A percentile compares a stretch with the other conserved stretches of the same genome.
Conservation (phyloP, 2,329 filamentous ascomycete species). For the Botryosphaeria dothidea region DNA sequence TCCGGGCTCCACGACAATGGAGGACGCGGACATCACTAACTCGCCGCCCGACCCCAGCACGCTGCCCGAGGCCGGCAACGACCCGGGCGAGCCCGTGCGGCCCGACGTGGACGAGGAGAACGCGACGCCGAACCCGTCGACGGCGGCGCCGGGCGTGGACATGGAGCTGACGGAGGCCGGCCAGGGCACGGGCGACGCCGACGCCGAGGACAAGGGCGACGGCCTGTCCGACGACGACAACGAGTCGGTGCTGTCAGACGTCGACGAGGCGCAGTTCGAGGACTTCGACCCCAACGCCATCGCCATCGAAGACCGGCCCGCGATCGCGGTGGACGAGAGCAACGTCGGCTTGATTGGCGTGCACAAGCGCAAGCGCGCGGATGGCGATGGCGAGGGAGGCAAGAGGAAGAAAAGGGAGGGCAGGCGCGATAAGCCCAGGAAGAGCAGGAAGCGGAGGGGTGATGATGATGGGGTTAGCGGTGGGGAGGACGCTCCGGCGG, state of each 20-base stretch:
- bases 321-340: slow-evolving; percentile 61
- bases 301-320: slow-evolving; percentile 60
- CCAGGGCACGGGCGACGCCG: slow-evolving; percentile 37
- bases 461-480: slow-evolving; percentile 45
- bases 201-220: slow-evolving; percentile 40
- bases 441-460: slow-evolving; percentile 51
- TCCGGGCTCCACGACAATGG: slow-evolving; percentile 21
- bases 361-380: slow-evolving; percentile 65
- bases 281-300: slow-evolving; percentile 64
- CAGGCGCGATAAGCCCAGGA: slow-evolving; percentile 54
- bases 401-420: slow-evolving; percentile 70
- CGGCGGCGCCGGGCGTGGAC: slow-evolving; percentile 45
- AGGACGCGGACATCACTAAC: slow-evolving; percentile 31
- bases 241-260: slow-evolving; percentile 64
- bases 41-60: slow-evolving; percentile 42
- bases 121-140: slow-evolving; percentile 44
- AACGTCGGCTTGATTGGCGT: slow-evolving; percentile 63
- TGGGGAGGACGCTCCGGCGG: background rate
- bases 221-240: slow-evolving; percentile 41
- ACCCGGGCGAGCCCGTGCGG: slow-evolving; percentile 46
- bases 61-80: slow-evolving; percentile 49
- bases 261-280: slow-evolving; percentile 66
- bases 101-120: slow-evolving; percentile 53
- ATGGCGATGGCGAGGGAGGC: slow-evolving; percentile 58
- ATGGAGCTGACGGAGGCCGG: slow-evolving; percentile 46